Conservation (phyloP, 2,329 filamentous ascomycete species). For the Aspergillus udagawae region DNA sequence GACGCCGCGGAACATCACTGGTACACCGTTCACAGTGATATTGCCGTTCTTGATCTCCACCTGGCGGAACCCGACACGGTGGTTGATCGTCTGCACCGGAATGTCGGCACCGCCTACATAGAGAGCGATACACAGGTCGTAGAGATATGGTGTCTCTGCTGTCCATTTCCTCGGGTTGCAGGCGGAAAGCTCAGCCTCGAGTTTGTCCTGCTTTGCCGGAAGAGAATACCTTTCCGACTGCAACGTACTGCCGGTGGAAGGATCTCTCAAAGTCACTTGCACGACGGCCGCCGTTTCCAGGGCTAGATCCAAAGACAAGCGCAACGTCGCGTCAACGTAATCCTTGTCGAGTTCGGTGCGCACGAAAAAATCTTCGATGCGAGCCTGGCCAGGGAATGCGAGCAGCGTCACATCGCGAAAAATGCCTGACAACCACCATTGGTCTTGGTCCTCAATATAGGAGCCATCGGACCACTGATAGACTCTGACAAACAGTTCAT, state of each 20-base stretch:
- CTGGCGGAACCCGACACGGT: constrained; percentile 60
- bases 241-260: constrained; percentile 10
- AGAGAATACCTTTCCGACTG: neutral
- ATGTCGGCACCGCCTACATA: neutral
- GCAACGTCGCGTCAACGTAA: constrained; percentile 51
- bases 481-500: constrained; percentile 57
- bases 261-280: neutral
- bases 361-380: constrained; percentile 59
- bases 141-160: constrained; percentile 62
- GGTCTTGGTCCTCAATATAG: constrained; percentile 66
- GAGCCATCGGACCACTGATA: constrained; percentile 68
- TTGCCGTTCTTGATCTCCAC: constrained; percentile 55
- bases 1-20: constrained; percentile 59
- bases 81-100: constrained; percentile 36
- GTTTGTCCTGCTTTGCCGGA: constrained; percentile 19
- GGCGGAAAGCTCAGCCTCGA: constrained; percentile 40
- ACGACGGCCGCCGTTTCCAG: constrained; percentile 19
- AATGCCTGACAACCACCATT: constrained; percentile 65
- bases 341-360: constrained; percentile 51
- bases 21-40: constrained; percentile 56
- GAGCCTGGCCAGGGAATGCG: constrained; percentile 49
- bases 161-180: constrained; percentile 61
- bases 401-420: constrained; percentile 64
- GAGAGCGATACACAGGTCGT: constrained; percentile 38
- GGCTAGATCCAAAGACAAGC: constrained; percentile 45